A percentile compares a stretch with the other conserved stretches of the same genome.
Evolutionary conservation across 164 flowering plant species (phyloP).

Genomic region (Aristolochia californica): DNA sequence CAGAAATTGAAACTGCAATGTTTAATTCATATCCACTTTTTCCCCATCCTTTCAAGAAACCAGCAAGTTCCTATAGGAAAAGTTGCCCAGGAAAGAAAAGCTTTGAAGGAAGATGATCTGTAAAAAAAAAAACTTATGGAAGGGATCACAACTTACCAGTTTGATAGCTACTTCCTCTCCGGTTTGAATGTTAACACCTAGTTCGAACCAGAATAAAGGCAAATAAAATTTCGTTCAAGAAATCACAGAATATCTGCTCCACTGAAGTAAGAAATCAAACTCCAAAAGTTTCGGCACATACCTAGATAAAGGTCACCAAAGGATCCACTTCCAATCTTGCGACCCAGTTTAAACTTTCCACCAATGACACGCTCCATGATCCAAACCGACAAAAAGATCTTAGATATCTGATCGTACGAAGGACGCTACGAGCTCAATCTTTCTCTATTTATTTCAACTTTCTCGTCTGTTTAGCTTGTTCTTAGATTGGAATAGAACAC

Average conservation of each 20-base stretch:
- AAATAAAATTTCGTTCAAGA: neutral
- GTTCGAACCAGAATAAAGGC: slow-evolving; percentile 7
- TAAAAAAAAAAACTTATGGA: neutral
- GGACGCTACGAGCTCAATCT: neutral
- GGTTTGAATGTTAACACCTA: slow-evolving; percentile 58
- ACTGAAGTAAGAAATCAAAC: slow-evolving; percentile 1
- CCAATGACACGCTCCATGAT: slow-evolving; percentile 55
- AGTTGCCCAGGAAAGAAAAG: too few relatives aligned
- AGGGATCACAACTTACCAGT: slow-evolving; percentile 15
- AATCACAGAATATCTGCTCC: neutral
- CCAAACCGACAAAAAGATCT: slow-evolving; percentile 5
- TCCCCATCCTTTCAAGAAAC: too few relatives aligned
- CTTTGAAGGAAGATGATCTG: too few relatives aligned
- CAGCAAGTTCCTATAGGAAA: too few relatives aligned
- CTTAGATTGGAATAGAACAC: too few relatives aligned
- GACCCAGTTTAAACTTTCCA: slow-evolving; percentile 56
- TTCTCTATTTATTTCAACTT: neutral
- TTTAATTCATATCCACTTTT: too few relatives aligned
- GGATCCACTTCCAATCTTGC: slow-evolving; percentile 76
- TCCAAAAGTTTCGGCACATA: slow-evolving; percentile 11
- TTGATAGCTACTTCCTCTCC: slow-evolving; percentile 79
- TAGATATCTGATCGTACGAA: slow-evolving; percentile 1
- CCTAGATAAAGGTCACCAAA: slow-evolving; percentile 71
- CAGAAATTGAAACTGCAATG: too few relatives aligned
- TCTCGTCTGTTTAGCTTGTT: too few relatives aligned